Percentiles rank a stretch among this genome's conserved stretches.
phyloP scores from a whole-genome alignment of 257 asterid genomes.

The Solanum stenotomum region DNA sequence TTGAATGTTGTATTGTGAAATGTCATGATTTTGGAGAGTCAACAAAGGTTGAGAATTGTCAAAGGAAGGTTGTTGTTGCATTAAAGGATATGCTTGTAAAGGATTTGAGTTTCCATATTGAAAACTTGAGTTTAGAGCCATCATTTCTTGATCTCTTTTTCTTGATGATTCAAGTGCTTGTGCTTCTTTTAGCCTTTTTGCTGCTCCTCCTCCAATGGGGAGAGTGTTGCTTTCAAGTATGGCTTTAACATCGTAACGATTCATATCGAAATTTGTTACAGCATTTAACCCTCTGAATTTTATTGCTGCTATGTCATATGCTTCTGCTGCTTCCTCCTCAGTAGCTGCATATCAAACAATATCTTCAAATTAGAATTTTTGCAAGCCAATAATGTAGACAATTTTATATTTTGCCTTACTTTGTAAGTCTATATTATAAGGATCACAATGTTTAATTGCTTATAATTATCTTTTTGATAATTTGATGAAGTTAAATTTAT shows the following conservation, averaged over 20 bases:
- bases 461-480: background rate
- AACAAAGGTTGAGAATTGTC: conserved; percentile 37
- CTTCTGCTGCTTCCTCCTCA: conserved; percentile 96
- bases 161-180: conserved; percentile 65
- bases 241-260: conserved; percentile 80
- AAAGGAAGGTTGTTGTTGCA: conserved; percentile 23
- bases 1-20: conserved; percentile 22
- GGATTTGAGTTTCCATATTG: conserved; percentile 34
- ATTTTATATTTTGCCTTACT: background rate
- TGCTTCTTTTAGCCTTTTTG: conserved; percentile 77
- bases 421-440: background rate
- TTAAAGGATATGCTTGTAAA: conserved; percentile 35
- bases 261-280: conserved; percentile 84
- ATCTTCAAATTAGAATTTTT: background rate
- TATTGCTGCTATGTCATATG: conserved; percentile 85
- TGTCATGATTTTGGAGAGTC: conserved; percentile 47
- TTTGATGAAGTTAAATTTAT: background rate
- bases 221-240: conserved; percentile 76
- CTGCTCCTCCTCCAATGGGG: conserved; percentile 87
- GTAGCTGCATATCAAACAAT: conserved; percentile 38
- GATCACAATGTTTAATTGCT: background rate
- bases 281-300: conserved; percentile 84
- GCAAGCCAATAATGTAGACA: background rate
- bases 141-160: conserved; percentile 54
- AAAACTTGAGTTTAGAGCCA: conserved; percentile 38